A percentile compares a stretch with the other conserved stretches of the same genome.
Conservation (phyloP, 805 yeast genomes). For the Saturnispora gosingensis region DNA sequence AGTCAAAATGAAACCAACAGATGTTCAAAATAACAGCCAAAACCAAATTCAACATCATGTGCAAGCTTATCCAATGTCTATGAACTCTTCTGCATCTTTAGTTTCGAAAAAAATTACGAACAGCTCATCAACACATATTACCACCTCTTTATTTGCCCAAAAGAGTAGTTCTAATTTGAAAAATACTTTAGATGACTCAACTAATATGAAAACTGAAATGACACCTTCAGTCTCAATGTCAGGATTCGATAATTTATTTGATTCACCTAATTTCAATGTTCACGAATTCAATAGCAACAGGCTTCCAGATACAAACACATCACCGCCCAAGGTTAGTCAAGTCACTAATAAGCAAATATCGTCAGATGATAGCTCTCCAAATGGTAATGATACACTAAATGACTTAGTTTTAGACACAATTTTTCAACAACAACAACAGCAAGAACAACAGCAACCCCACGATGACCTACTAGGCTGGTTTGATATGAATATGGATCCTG, state of each 20-base stretch:
- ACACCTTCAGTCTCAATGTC: background rate
- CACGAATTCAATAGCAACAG: background rate
- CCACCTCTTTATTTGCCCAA: slow-evolving; percentile 10
- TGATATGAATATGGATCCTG: slow-evolving; percentile 68
- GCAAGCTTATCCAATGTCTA: background rate
- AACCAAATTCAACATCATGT: background rate
- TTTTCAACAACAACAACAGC: slow-evolving; percentile 74
- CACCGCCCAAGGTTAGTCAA: background rate
- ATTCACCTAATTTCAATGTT: slow-evolving; percentile 5
- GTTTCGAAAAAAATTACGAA: slow-evolving; percentile 2
- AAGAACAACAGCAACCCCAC: slow-evolving; percentile 67
- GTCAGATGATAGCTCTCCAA: slow-evolving; percentile 17
- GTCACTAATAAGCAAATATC: background rate
- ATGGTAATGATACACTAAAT: slow-evolving; percentile 20
- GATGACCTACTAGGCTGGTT: slow-evolving; percentile 95
- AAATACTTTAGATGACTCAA: background rate
- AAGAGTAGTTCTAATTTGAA: background rate
- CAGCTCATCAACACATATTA: background rate
- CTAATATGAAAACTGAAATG: background rate
- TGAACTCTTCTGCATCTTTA: background rate
- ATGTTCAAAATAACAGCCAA: background rate
- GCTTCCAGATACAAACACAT: background rate
- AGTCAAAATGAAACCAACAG: slow-evolving; percentile 21
- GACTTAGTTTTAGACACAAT: slow-evolving; percentile 38
- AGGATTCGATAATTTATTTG: slow-evolving; percentile 11